Evolutionary conservation across 225 moss, liverwort and hornwort species (phyloP).

Genomic region (Neckera pumila): DNA sequence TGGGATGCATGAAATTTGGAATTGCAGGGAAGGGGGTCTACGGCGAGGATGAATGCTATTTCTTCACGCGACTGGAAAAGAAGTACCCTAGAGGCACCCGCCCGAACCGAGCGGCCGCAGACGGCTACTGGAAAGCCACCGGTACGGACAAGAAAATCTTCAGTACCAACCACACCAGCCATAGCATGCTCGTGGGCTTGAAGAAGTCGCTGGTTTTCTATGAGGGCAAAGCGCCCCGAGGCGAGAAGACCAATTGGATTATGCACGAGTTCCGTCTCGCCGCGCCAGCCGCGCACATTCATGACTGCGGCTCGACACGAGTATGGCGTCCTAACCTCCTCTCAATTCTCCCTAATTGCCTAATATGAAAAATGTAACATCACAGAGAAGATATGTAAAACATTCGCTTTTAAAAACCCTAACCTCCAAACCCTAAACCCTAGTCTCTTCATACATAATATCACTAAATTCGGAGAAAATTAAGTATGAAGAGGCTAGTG

Average conservation of each 20-base stretch:
- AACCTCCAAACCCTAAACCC: background rate
- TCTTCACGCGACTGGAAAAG: background rate
- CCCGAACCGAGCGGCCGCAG: constrained; percentile 15
- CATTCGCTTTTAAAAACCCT: background rate
- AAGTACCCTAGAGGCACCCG: constrained; percentile 19
- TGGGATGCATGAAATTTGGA: background rate
- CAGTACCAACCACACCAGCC: background rate
- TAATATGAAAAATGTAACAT: background rate
- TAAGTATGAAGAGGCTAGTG: background rate
- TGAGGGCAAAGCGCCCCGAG: background rate
- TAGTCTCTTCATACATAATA: background rate
- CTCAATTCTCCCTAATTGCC: background rate
- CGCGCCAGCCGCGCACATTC: background rate
- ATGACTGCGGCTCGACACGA: background rate
- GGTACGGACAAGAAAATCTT: background rate
- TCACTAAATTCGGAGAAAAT: background rate
- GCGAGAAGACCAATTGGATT: constrained; percentile 22
- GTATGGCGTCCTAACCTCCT: background rate
- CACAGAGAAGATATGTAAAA: no score
- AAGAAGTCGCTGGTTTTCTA: constrained; percentile 27
- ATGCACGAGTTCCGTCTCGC: constrained; percentile 39
- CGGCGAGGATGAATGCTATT: constrained; percentile 26
- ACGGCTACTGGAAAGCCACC: constrained; percentile 36
- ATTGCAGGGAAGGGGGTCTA: background rate
- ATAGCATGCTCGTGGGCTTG: background rate